phyloP scores from a whole-genome alignment of 768 basidiomycete genomes.

The Phanerochaete carnosa region DNA sequence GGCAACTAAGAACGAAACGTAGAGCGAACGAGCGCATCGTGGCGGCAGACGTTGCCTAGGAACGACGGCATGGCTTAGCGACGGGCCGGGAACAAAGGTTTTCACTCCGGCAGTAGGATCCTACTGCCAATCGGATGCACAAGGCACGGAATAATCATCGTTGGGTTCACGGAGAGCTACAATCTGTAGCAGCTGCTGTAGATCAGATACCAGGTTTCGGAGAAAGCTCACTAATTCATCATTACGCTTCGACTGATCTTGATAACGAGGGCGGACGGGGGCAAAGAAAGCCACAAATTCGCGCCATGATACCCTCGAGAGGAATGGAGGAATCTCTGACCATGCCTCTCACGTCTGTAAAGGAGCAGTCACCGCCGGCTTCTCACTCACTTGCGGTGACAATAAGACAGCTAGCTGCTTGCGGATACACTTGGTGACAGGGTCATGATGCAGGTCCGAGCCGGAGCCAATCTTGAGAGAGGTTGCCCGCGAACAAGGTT shows the following conservation, averaged over 20 bases:
- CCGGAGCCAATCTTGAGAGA: no score
- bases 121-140: neutral
- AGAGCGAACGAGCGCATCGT: neutral
- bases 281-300: no score
- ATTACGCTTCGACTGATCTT: no score
- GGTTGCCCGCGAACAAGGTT: no score
- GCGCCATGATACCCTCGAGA: no score
- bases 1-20: conserved; percentile 7
- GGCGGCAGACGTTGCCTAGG: conserved; percentile 8
- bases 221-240: no score
- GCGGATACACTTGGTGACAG: neutral
- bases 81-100: neutral
- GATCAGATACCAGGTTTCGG: no score
- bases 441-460: no score
- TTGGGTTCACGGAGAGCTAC: neutral
- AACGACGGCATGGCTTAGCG: neutral
- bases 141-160: neutral
- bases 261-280: no score
- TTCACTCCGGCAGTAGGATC: neutral
- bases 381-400: neutral
- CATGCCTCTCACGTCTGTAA: neutral
- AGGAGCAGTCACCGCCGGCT: neutral
- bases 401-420: neutral
- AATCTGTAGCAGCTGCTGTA: no score
- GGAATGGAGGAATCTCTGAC: neutral